Conservation (phyloP, 495 filamentous ascomycete species). For the Cercophora scortea region DNA sequence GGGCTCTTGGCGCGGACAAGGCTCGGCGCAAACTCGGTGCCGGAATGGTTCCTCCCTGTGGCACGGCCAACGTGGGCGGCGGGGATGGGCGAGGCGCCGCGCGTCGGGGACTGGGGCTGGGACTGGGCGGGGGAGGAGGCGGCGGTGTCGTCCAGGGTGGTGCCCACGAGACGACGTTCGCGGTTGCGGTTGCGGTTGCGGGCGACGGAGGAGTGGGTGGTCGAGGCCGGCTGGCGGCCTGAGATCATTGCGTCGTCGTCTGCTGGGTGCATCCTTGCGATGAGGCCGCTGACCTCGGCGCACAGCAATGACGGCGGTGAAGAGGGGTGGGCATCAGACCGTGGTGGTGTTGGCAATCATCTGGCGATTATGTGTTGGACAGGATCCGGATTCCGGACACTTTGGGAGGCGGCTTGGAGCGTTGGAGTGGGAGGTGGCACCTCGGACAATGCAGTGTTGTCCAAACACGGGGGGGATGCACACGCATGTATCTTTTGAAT, state of each 20-base stretch:
- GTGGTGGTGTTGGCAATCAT: background rate
- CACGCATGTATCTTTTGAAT: too few relatives aligned
- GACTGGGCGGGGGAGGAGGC: slow-evolving; percentile 16
- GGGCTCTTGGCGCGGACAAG: slow-evolving; percentile 24
- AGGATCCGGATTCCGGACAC: too few relatives aligned
- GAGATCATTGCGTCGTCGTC: slow-evolving; percentile 21
- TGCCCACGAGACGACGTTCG: slow-evolving; percentile 19
- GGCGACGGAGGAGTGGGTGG: slow-evolving; percentile 13
- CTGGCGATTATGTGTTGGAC: too few relatives aligned
- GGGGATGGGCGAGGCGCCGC: slow-evolving; percentile 35
- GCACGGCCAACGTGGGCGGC: slow-evolving; percentile 27
- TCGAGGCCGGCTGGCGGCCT: slow-evolving; percentile 13
- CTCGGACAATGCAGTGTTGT: too few relatives aligned
- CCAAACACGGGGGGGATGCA: too few relatives aligned
- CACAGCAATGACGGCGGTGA: slow-evolving; percentile 12
- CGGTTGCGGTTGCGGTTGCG: slow-evolving; percentile 27
- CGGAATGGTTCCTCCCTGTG: slow-evolving; percentile 26
- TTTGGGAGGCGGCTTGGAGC: too few relatives aligned
- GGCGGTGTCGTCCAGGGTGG: slow-evolving; percentile 2
- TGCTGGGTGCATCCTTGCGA: slow-evolving; percentile 11
- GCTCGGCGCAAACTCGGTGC: slow-evolving; percentile 19
- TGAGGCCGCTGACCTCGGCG: slow-evolving; percentile 19
- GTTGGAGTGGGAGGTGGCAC: too few relatives aligned
- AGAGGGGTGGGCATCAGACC: slow-evolving; percentile 23
- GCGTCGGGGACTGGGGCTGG: slow-evolving; percentile 15